Conservation (phyloP, 192 early-diverging fungal species). For the Backusella liffmaniae region DNA sequence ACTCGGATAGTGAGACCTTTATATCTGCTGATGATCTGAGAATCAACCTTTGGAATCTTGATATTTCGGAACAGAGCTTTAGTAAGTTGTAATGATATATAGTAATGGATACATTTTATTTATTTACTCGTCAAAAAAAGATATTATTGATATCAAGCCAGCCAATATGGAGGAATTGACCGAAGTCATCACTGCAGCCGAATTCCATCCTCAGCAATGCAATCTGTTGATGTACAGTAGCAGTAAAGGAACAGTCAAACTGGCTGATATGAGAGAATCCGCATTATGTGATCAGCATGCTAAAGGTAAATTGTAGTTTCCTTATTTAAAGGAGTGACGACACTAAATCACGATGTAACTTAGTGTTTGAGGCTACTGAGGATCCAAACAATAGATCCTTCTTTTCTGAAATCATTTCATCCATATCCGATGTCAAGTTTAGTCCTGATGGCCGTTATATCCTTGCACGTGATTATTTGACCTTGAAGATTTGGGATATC, state of each 20-base stretch:
- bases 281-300: constrained; percentile 93
- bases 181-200: constrained; percentile 97
- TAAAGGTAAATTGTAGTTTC: constrained; percentile 59
- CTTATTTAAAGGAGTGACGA: background rate
- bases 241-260: constrained; percentile 96
- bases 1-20: constrained; percentile 90
- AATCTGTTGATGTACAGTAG: constrained; percentile 97
- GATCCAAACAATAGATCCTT: constrained; percentile 93
- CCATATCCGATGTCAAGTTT: constrained; percentile 96
- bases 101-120: background rate
- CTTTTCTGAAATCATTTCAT: constrained; percentile 99
- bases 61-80: constrained; percentile 87
- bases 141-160: constrained; percentile 99
- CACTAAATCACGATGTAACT: background rate
- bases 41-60: constrained; percentile 92
- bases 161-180: constrained; percentile 99
- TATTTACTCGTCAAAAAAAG: constrained; percentile 15
- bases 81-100: constrained; percentile 33
- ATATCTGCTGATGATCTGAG: constrained; percentile 88
- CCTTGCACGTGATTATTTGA: constrained; percentile 94
- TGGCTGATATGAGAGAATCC: constrained; percentile 93
- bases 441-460: constrained; percentile 94
- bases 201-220: constrained; percentile 96
- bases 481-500: constrained; percentile 97
- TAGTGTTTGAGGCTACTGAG: constrained; percentile 92